A percentile compares a stretch with the other conserved stretches of the same genome.
Evolutionary conservation across 225 moss, liverwort and hornwort genomes (phyloP).

Genomic region (Sphagnum tenellum): DNA sequence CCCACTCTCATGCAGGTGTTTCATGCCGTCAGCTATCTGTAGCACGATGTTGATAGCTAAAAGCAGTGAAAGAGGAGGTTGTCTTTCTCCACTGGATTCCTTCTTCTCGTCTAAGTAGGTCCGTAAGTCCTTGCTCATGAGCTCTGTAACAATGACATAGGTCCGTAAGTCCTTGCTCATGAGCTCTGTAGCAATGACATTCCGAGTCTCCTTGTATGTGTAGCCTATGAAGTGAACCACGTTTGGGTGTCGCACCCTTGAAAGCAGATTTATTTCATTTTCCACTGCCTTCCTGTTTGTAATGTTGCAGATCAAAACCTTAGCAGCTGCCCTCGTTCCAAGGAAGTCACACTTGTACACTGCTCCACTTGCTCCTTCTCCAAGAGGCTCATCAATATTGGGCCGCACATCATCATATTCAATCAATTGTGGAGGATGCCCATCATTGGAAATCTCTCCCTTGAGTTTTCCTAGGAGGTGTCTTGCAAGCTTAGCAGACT

Average conservation of each 20-base stretch:
- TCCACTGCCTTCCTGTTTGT: constrained; percentile 18
- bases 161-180: too few relatives aligned
- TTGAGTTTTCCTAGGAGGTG: too few relatives aligned
- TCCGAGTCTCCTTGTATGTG: constrained; percentile 14
- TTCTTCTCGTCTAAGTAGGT: constrained; percentile 15
- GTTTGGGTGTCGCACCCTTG: constrained; percentile 30
- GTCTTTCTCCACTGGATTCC: not conserved
- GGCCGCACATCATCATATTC: constrained; percentile 9
- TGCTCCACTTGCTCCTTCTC: constrained; percentile 21
- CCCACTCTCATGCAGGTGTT: constrained; percentile 32
- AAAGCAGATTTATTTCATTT: constrained; percentile 17
- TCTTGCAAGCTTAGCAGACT: too few relatives aligned
- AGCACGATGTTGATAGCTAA: constrained; percentile 25
- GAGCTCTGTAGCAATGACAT: too few relatives aligned
- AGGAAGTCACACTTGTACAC: constrained; percentile 41
- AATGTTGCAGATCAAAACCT: constrained; percentile 8
- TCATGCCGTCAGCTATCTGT: constrained; percentile 37
- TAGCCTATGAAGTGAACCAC: constrained; percentile 42
- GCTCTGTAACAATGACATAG: constrained; percentile 30
- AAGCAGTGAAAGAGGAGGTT: constrained; percentile 18
- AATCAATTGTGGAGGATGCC: too few relatives aligned
- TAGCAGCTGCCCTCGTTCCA: constrained; percentile 27
- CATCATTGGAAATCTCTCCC: too few relatives aligned
- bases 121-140: constrained; percentile 19
- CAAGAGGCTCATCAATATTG: constrained; percentile 10